A percentile compares a stretch with the other conserved stretches of the same genome.
These are phyloP conservation scores for Colletotrichum eremochloae DNA, from an alignment of 2,329 filamentous ascomycete genomes.

Conservation along the genomic window DNA sequence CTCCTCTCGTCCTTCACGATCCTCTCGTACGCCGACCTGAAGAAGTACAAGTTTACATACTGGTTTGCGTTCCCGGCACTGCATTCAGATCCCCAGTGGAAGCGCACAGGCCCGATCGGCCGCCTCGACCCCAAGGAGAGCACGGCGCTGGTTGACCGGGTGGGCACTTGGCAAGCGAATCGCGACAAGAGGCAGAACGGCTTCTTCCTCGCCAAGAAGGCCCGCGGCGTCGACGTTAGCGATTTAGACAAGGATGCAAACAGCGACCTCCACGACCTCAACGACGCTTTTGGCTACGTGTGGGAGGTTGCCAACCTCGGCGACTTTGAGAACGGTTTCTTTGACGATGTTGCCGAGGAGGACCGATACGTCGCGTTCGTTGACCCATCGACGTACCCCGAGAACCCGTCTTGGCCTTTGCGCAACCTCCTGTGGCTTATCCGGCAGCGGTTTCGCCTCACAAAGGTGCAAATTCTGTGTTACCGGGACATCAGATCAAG, in stretches of 20 bases:
- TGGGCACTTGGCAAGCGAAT: conserved; percentile 88
- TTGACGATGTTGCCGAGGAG: conserved; percentile 76
- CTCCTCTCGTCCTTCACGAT: conserved; percentile 90
- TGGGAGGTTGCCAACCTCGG: conserved; percentile 86
- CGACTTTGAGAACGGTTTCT: conserved; percentile 89
- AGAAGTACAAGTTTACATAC: conserved; percentile 98
- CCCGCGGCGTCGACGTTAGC: conserved; percentile 53
- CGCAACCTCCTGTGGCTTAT: conserved; percentile 90
- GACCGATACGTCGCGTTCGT: conserved; percentile 90
- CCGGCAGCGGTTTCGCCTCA: conserved; percentile 82
- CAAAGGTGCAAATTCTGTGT: conserved; percentile 85
- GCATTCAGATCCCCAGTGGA: conserved; percentile 90
- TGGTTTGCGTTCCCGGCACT: conserved; percentile 97
- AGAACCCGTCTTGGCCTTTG: conserved; percentile 92
- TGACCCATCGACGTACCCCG: conserved; percentile 90
- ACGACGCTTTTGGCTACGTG: conserved; percentile 61
- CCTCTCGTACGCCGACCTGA: conserved; percentile 93
- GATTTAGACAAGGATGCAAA: conserved; percentile 39
- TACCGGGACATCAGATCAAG: conserved; percentile 87
- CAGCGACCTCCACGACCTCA: conserved; percentile 41
- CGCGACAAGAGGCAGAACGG: conserved; percentile 87
- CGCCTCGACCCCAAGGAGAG: conserved; percentile 78
- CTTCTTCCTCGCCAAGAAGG: conserved; percentile 93
- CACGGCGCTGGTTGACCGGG: conserved; percentile 81
- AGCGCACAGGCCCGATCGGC: conserved; percentile 66